These are phyloP conservation scores for Choanephora cucurbitarum DNA, from an alignment of 371 early-diverging fungal genomes.

Conservation along the genomic window DNA sequence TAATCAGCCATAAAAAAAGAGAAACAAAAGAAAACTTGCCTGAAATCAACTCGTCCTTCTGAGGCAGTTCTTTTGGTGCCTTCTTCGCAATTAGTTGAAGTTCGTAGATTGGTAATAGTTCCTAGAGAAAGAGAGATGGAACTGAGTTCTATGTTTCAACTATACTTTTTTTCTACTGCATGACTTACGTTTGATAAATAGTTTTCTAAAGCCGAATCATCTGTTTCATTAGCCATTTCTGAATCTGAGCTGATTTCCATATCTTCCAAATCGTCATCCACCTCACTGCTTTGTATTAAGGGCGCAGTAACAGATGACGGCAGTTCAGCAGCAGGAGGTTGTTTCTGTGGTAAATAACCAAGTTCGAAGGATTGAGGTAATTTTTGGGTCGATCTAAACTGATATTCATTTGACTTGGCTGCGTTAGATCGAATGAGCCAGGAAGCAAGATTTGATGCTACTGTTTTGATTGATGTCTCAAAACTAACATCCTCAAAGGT, in stretches of 20 bases:
- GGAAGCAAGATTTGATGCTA: conserved; percentile 1
- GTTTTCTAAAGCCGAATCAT: neutral
- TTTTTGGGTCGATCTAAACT: conserved; percentile 5
- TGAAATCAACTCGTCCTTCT: neutral
- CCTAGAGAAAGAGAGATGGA: neutral
- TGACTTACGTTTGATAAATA: too few species aligned
- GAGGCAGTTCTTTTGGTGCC: neutral
- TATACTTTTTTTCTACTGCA: neutral
- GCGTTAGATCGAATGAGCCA: neutral
- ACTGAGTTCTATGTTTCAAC: neutral
- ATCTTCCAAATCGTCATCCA: neutral
- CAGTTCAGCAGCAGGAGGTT: neutral
- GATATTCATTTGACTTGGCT: conserved; percentile 8
- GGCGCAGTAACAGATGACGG: too few species aligned
- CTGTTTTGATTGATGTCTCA: neutral
- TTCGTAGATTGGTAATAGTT: neutral
- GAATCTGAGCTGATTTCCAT: conserved; percentile 19
- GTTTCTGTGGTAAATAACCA: neutral
- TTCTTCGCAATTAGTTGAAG: neutral
- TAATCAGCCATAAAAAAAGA: neutral
- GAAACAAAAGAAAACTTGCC: too few species aligned
- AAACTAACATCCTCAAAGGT: neutral
- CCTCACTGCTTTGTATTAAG: too few species aligned
- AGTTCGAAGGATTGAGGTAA: conserved; percentile 9
- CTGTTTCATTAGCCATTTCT: neutral